Evolutionary conservation across 2,329 filamentous ascomycete species (phyloP).

Genomic region (Pseudogymnoascus sp.): DNA sequence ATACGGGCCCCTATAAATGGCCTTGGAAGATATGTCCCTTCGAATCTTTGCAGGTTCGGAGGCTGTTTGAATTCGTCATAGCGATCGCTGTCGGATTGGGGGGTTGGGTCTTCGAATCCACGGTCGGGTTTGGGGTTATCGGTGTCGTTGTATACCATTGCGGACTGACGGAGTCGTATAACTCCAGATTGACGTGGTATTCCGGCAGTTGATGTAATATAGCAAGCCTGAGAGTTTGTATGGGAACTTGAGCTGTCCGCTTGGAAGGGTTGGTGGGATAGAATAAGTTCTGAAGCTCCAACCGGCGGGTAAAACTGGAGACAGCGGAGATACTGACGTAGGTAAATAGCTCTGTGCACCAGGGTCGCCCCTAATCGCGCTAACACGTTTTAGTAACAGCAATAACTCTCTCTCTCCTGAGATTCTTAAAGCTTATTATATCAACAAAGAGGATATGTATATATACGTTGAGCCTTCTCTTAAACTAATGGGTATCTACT

Average conservation of each 20-base stretch:
- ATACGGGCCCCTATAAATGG: slow-evolving; percentile 22
- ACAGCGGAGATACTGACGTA: neutral
- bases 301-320: slow-evolving; percentile 1
- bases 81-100: neutral
- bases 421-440: neutral
- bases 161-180: neutral
- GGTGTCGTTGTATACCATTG: slow-evolving; percentile 5
- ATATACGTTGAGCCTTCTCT: neutral
- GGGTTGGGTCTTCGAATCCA: slow-evolving; percentile 2
- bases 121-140: slow-evolving; percentile 6
- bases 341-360: neutral
- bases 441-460: neutral
- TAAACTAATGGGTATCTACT: neutral
- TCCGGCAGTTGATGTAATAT: neutral
- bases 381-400: neutral
- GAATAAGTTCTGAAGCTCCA: slow-evolving; percentile 5
- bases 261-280: neutral
- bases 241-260: neutral
- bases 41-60: slow-evolving; percentile 12
- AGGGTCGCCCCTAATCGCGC: neutral
- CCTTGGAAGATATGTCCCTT: slow-evolving; percentile 19
- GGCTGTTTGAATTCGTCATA: neutral
- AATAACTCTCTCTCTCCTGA: neutral
- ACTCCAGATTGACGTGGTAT: neutral
- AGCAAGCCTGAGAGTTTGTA: neutral